phyloP scores from a whole-genome alignment of 78 protist genomes.

The Dictyostelium brefeldianum region DNA sequence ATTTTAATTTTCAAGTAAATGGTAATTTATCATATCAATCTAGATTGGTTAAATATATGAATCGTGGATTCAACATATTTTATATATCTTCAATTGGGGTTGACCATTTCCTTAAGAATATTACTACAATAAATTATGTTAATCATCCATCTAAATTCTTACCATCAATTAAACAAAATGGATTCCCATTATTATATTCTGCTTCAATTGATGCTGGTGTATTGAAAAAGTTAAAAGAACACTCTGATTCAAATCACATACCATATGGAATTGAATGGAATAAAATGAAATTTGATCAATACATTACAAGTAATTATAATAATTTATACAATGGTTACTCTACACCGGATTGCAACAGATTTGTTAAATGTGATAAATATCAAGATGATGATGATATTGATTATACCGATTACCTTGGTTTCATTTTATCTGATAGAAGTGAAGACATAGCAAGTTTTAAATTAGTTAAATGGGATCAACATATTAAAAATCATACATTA shows the following conservation, averaged over 20 bases:
- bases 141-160: not conserved
- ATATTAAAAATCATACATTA: too few relatives aligned
- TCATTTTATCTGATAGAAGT: too few relatives aligned
- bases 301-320: not conserved
- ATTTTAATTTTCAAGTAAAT: not conserved
- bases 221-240: not conserved
- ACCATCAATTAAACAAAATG: not conserved
- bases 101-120: not conserved
- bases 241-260: not conserved
- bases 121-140: not conserved
- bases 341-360: not conserved
- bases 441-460: too few relatives aligned
- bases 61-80: constrained; percentile 22
- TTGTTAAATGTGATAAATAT: not conserved
- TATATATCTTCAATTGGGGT: not conserved
- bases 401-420: too few relatives aligned
- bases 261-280: not conserved
- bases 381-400: too few relatives aligned
- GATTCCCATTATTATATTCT: not conserved
- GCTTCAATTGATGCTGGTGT: not conserved
- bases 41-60: constrained; percentile 23
- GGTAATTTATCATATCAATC: not conserved
- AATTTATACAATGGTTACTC: not conserved
- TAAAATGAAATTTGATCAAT: not conserved
- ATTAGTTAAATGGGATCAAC: too few relatives aligned